Conservation (phyloP, 129 eudicot species). For the Escallonia rubra region DNA sequence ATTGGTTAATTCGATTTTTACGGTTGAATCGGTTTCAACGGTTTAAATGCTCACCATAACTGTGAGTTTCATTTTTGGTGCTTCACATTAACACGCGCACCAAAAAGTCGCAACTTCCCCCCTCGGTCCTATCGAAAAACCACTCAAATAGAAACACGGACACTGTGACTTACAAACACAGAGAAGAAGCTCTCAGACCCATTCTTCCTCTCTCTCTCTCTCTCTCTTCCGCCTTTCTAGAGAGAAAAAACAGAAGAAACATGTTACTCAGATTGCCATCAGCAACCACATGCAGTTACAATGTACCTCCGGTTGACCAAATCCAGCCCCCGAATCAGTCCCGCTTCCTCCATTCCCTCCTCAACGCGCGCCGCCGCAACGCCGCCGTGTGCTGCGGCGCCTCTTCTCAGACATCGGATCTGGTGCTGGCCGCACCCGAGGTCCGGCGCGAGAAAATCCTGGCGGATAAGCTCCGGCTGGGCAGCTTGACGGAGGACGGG, state of each 20-base stretch:
- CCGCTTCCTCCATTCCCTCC: constrained; percentile 12
- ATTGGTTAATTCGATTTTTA: no score
- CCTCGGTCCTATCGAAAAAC: constrained; percentile 7
- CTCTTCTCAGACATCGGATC: constrained; percentile 10
- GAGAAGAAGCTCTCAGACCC: neutral
- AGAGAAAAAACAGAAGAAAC: neutral
- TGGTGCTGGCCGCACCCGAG: constrained; percentile 16
- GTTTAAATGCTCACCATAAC: no score
- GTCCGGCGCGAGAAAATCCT: constrained; percentile 27
- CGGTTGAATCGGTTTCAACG: no score
- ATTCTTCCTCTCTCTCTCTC: neutral
- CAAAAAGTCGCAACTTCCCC: neutral
- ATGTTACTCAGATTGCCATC: constrained; percentile 13
- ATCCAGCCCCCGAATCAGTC: constrained; percentile 15
- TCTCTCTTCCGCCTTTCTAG: neutral
- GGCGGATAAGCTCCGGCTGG: constrained; percentile 72
- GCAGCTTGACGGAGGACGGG: constrained; percentile 80
- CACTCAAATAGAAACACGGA: neutral
- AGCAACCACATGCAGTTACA: constrained; percentile 14
- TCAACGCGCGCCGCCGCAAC: constrained; percentile 16
- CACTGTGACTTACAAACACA: neutral
- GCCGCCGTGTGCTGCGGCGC: constrained; percentile 6
- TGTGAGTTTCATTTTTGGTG: no score
- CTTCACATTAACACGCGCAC: no score
- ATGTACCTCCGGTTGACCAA: constrained; percentile 6